Base-by-base conservation (phyloP, 2,329 filamentous ascomycete species). In the Fusarium temperatum region DNA sequence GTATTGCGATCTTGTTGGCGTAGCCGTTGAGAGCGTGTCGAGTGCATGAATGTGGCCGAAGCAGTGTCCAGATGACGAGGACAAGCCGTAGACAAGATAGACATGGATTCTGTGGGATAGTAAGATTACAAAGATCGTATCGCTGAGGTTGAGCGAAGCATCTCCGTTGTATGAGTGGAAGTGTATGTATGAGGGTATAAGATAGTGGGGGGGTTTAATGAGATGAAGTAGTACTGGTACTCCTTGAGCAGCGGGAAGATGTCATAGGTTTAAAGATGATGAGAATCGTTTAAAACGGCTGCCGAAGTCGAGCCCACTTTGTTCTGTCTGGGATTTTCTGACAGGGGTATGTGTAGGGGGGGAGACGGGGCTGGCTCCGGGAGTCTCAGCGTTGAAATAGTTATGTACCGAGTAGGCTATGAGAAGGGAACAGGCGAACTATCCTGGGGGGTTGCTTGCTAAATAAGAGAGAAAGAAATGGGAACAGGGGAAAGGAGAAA, bases 31-130 rank as follows among this genome's bases (percentile, higher is more conserved):
- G 53, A 70, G 63, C 62, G 72, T 75, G 63, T 70, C 72, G 47
- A 73, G 72, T 53, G 59, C 72, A 75, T 75, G 51, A 61, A 75
- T 47, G 36, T 56, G 58, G 62, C 63, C 44, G 55, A 26, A 41
- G 59, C 26, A 62, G 38, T 67, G 72, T 73, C 72, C 72, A 70
- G 41, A 36, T 67, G 42, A 70, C 38, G 45, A 57, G 69, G 72
- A 75, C 72, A 59, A 62, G 55, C 14, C 47, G 54, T 53, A 53
- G 61, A 39, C 72, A 68, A 64, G 65, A 68, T 73, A 75, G 59
- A 75, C 72, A 75, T 75, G 69, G 72, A 70, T 75, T 72, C 65
- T 75, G 62, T 44, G 32, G 41, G 41, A 30, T n/a, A 48, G 47
- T 60, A 39, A 75, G 62, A 72, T 65, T 68, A 75, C 26, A 69